Evolutionary conservation across 2,329 filamentous ascomycete species (phyloP).

Genomic region (Trichoderma harzianum): DNA sequence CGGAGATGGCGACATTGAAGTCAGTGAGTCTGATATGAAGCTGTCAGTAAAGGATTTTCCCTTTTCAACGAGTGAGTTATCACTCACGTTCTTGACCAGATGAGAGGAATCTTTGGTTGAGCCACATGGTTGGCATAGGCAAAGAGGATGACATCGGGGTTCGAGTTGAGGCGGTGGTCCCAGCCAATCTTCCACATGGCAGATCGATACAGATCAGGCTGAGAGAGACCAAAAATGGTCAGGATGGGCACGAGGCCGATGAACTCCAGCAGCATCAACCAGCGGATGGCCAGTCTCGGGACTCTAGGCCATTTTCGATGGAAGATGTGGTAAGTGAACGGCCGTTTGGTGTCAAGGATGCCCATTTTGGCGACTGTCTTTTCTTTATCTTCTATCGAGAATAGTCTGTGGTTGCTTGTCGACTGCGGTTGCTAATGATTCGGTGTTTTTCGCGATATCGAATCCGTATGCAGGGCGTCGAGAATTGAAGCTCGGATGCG

Average conservation of each 20-base stretch:
- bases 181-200: slow-evolving; percentile 71
- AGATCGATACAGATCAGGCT: slow-evolving; percentile 69
- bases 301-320: slow-evolving; percentile 55
- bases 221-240: slow-evolving; percentile 68
- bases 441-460: neutral
- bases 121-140: slow-evolving; percentile 69
- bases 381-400: neutral
- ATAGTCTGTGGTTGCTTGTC: neutral
- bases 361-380: neutral
- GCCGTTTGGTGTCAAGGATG: neutral
- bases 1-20: slow-evolving; percentile 73
- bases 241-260: slow-evolving; percentile 61
- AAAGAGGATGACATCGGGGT: slow-evolving; percentile 66
- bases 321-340: slow-evolving; percentile 50
- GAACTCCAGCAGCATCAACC: slow-evolving; percentile 64
- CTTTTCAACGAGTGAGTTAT: neutral
- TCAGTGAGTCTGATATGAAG: slow-evolving; percentile 59
- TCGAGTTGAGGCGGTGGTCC: slow-evolving; percentile 70
- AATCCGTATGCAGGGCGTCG: neutral
- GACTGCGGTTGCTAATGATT: neutral
- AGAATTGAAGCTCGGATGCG: neutral
- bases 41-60: slow-evolving; percentile 11
- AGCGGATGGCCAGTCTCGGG: slow-evolving; percentile 54
- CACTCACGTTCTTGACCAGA: slow-evolving; percentile 71
- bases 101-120: slow-evolving; percentile 59